A percentile compares a stretch with the other conserved stretches of the same genome.
Conservation (phyloP, 2,329 filamentous ascomycete genomes). For the Beauveria bassiana region DNA sequence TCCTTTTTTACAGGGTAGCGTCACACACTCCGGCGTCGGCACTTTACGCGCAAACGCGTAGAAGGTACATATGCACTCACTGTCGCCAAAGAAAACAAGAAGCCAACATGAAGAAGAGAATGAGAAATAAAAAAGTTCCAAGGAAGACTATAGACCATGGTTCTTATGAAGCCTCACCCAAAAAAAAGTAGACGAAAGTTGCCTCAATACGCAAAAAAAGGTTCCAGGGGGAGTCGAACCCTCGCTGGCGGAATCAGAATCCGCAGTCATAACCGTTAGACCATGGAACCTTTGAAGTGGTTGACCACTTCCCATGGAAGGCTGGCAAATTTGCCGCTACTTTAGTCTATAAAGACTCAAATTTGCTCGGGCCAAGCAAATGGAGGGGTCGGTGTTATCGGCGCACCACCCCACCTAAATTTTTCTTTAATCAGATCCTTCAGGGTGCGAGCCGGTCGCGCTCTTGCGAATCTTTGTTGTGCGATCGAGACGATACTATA, state of each 20-base stretch:
- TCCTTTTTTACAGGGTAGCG: neutral
- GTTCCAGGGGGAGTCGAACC: constrained; percentile 30
- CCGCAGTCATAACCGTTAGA: constrained; percentile 32
- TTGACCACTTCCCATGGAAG: constrained; percentile 20
- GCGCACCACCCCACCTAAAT: constrained; percentile 15
- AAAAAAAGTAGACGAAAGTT: too few species aligned
- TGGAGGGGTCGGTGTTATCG: constrained; percentile 15
- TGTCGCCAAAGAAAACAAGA: too few species aligned
- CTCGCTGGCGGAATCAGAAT: constrained; percentile 31
- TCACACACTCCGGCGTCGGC: neutral
- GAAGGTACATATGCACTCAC: neutral
- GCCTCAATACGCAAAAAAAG: constrained; percentile 12
- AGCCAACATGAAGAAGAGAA: neutral
- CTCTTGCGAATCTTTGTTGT: neutral
- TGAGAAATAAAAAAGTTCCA: neutral
- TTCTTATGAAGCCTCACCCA: too few species aligned
- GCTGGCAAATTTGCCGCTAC: neutral
- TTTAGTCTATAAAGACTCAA: neutral
- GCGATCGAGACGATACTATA: constrained; percentile 8
- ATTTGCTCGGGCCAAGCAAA: neutral
- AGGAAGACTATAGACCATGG: too few species aligned
- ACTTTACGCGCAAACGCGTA: neutral
- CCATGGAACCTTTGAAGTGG: constrained; percentile 25
- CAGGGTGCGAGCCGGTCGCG: neutral
- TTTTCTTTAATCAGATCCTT: constrained; percentile 12